phyloP scores from a whole-genome alignment of 2,329 filamentous ascomycete species.

The Ceratocystis albifundus region DNA sequence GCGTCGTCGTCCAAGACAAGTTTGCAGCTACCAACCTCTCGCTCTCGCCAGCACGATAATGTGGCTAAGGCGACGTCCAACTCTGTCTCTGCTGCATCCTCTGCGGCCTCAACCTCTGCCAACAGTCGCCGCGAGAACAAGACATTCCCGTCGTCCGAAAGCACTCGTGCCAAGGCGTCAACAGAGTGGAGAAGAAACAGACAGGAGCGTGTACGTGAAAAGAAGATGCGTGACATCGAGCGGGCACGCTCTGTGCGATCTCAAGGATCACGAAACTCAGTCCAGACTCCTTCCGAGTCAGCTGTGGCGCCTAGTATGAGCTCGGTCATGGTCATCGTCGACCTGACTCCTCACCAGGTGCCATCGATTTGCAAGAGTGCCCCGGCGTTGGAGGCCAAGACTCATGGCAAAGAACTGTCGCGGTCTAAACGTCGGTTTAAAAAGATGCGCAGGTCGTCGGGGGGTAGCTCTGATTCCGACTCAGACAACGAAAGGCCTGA shows the following conservation, averaged over 20 bases:
- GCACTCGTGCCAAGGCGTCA: constrained; percentile 5
- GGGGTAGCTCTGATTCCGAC: neutral
- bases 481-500: constrained; percentile 1
- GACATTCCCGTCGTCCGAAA: neutral
- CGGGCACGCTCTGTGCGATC: constrained; percentile 28
- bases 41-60: constrained; percentile 20
- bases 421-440: neutral
- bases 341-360: constrained; percentile 30
- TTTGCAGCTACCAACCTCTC: neutral
- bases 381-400: neutral
- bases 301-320: constrained; percentile 27
- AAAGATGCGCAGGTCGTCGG: neutral
- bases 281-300: neutral
- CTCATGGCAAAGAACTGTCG: neutral
- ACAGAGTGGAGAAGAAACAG: constrained; percentile 21
- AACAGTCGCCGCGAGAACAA: constrained; percentile 15
- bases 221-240: constrained; percentile 35
- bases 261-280: constrained; percentile 18
- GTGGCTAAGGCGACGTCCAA: constrained; percentile 20
- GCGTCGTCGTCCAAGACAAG: constrained; percentile 7
- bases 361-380: constrained; percentile 4
- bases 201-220: constrained; percentile 32
- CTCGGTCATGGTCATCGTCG: constrained; percentile 34
- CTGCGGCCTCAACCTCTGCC: neutral
- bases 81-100: constrained; percentile 3